These are phyloP conservation scores for Irpex lacteus DNA, from an alignment of 1,284 basidiomycete genomes.

Conservation along the genomic window DNA sequence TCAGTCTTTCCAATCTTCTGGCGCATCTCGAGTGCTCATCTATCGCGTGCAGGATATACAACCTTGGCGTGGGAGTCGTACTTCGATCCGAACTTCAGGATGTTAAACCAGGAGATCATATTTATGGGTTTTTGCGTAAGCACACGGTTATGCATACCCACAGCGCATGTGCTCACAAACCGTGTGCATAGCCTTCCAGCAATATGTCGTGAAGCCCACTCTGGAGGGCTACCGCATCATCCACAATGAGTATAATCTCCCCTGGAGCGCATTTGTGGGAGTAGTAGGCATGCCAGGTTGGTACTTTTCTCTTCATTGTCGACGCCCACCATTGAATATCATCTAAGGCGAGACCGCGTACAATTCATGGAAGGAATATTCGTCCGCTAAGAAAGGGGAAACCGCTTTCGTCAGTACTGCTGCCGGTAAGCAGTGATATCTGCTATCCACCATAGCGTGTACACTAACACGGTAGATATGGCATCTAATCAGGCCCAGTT, in stretches of 20 bases:
- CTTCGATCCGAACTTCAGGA: slow-evolving; percentile 38
- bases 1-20: not conserved
- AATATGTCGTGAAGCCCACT: slow-evolving; percentile 13
- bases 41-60: slow-evolving; percentile 3
- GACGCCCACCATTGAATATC: not conserved
- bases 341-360: slow-evolving; percentile 14
- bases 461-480: not conserved
- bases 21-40: not conserved
- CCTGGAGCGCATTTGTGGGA: slow-evolving; percentile 31
- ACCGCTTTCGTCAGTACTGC: slow-evolving; percentile 11
- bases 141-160: not conserved
- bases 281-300: slow-evolving; percentile 26
- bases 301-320: not conserved
- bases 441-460: not conserved
- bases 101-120: slow-evolving; percentile 40
- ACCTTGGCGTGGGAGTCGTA: slow-evolving; percentile 37
- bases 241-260: slow-evolving; percentile 24
- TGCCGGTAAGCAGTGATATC: slow-evolving; percentile 4
- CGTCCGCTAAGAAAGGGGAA: slow-evolving; percentile 11
- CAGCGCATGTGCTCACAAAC: no score
- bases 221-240: slow-evolving; percentile 15
- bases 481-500: slow-evolving; percentile 7
- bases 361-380: slow-evolving; percentile 16
- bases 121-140: slow-evolving; percentile 21
- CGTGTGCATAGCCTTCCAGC: slow-evolving; percentile 9